Evolutionary conservation across 1,284 basidiomycete genomes (phyloP), one percentile per base, ranked within the genome.

Genomic region (Cutaneotrichosporon mucoides): DNA sequence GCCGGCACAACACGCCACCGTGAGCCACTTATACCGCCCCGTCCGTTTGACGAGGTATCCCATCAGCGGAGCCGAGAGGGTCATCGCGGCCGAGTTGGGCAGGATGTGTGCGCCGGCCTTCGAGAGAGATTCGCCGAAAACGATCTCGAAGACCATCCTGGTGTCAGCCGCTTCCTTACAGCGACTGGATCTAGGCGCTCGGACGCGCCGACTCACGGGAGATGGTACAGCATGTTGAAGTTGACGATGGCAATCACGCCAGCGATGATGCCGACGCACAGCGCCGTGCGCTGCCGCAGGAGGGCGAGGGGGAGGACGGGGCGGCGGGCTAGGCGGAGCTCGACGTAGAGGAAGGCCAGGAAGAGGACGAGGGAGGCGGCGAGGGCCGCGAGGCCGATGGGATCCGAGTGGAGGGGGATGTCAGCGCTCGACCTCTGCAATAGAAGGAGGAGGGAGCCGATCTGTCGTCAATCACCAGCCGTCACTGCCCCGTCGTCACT

Each of bases 191-290:
- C n/a, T n/a, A n/a, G n/a, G n/a, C n/a, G n/a, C n/a, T n/a, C n/a
- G n/a, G n/a, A n/a, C n/a, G n/a, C n/a, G n/a, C n/a, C n/a, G n/a
- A n/a, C 64, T 55, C 40, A 67, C 62, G 67, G 66, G 3, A 71
- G 60, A 44, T 68, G 67, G 51, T 68, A 70, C n/a, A 66, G 50
- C 69, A 68, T 68, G 58, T 70, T 71, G 56, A 69, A 69, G 59
- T 69, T 71, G 38, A 69, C 69, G 7, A 69, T 63, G 6, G 69
- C 69, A 13, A 71, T 66, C 8, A 66, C 42, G 7, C 56, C 59
- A 0, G 66, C 56, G 15, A 71, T 71, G 56, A 69, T 62, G 11
- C 69, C 67, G 4, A 68, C 64, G 34, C 66, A 71, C 7, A 71
- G 61, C 6, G 62, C 60, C 3, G 64, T 66, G 2, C 67, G 62